Percentiles rank a stretch among this genome's conserved stretches.
Evolutionary conservation across 345 rosid genomes (phyloP).

Genomic region (Cardamine chenopodiifolia): DNA sequence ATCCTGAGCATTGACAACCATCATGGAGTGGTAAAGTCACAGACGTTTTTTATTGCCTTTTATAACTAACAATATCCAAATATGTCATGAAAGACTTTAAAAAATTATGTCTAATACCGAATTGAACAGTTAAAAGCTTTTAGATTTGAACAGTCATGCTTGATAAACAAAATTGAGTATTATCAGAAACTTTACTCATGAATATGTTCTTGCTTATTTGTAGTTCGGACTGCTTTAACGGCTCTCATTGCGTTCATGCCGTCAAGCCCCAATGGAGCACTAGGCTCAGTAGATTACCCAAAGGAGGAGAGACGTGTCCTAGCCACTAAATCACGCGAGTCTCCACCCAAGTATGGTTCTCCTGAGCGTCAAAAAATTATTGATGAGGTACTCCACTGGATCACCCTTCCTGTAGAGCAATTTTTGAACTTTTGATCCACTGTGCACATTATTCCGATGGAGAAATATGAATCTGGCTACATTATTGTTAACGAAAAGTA

Average conservation of each 20-base stretch:
- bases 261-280: slow-evolving; percentile 83
- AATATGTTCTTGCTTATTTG: slow-evolving; percentile 4
- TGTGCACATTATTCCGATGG: not conserved
- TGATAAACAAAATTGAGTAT: not conserved
- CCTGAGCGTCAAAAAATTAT: slow-evolving; percentile 83
- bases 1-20: slow-evolving; percentile 99
- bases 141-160: not conserved
- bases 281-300: slow-evolving; percentile 89
- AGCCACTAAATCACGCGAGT: slow-evolving; percentile 78
- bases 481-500: not conserved
- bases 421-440: slow-evolving; percentile 1
- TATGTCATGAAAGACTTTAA: not conserved
- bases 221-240: slow-evolving; percentile 93
- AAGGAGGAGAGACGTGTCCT: slow-evolving; percentile 80
- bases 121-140: not conserved
- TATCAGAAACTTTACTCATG: not conserved
- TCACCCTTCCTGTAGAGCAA: slow-evolving; percentile 3
- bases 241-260: slow-evolving; percentile 99
- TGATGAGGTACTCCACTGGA: slow-evolving; percentile 61
- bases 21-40: slow-evolving; percentile 87
- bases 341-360: slow-evolving; percentile 74
- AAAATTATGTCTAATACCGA: not conserved
- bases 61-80: not conserved
- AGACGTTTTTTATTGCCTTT: not conserved
- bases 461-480: not conserved